Base-by-base conservation (phyloP, 805 yeast species). In the Komagataella populi region DNA sequence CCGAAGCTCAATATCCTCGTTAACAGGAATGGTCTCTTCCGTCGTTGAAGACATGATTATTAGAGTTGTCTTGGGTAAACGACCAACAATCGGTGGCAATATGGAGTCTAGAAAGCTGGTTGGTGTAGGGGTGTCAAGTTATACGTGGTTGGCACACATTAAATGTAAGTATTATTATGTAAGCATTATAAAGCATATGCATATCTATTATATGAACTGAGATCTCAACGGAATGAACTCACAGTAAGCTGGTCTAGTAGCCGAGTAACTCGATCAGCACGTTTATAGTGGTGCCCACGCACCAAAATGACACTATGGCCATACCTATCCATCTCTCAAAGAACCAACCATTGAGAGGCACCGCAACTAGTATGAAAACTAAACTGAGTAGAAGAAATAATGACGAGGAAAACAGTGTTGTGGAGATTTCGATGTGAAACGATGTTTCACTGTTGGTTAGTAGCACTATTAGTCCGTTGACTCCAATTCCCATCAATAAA, bases 401-500 rank as follows among this genome's bases (percentile, higher is more conserved):
- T 16, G 75, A 71, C 6, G 76, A 70, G n/a, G 72, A 54, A n/a
- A 70, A 59, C 45, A 71, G 61, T 3, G 76, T 65, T 1, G 66
- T 55, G 8, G 70, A 67, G 43, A 78, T 60, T 8, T 61, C 63
- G 12, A 73, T 59, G 3, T 56, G 53, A 18, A 69, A 57, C 20
- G 44, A 47, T 4, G 56, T 54, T 10, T 20, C 14, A 14, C 48
- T 16, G 14, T 49, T 50, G 10, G 52, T 55, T 6, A 57, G 59
- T 46, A 71, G 65, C 6, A 75, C 66, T 1, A 81, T 53, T 39
- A 87, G 54, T 0, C 91, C 89, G 57, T 86, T 84, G 4, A 83
- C 59, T 0, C 97, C 96, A 54, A 91, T 68, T 0, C 97, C 95
- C 45, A 90, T 71, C 8, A 93, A 68, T 46, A 84, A 69, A 50